These are phyloP conservation scores for Cyclanthera cordifolia DNA, from an alignment of 306 rosid species.

Conservation along the genomic window DNA sequence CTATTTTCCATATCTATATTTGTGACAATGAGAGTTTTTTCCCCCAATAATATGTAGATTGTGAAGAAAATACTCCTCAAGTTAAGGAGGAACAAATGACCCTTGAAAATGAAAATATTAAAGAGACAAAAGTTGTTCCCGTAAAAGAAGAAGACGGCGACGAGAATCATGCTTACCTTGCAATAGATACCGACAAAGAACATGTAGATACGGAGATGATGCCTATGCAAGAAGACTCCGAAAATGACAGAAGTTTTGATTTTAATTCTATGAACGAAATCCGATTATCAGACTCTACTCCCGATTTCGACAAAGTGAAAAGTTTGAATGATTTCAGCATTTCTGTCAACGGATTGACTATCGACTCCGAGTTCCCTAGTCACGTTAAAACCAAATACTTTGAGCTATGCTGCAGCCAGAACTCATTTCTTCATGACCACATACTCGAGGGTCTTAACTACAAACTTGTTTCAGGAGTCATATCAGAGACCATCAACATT, in stretches of 20 bases:
- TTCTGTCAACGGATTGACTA: slow-evolving; percentile 27
- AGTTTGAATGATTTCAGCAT: slow-evolving; percentile 30
- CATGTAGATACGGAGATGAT: not conserved
- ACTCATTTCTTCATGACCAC: slow-evolving; percentile 40
- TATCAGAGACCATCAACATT: slow-evolving; percentile 37
- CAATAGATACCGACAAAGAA: slow-evolving; percentile 10
- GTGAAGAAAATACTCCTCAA: slow-evolving; percentile 6
- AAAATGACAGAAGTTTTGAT: slow-evolving; percentile 18
- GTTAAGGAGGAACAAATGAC: slow-evolving; percentile 12
- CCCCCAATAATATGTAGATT: not conserved
- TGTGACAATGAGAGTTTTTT: not conserved
- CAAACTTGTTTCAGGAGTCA: slow-evolving; percentile 35
- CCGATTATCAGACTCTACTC: slow-evolving; percentile 19
- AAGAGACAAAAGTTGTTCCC: not conserved
- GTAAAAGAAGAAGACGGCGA: slow-evolving; percentile 12
- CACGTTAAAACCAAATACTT: slow-evolving; percentile 29
- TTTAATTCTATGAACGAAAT: slow-evolving; percentile 23
- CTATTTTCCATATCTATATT: not conserved
- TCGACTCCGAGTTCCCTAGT: slow-evolving; percentile 33
- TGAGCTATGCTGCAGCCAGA: slow-evolving; percentile 45
- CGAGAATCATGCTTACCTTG: slow-evolving; percentile 4
- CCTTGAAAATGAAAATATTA: not conserved
- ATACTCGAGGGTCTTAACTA: slow-evolving; percentile 40
- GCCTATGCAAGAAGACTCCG: slow-evolving; percentile 15
- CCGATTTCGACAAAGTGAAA: slow-evolving; percentile 30